phyloP scores from a whole-genome alignment of 148 eudicot genomes.

The Limonium bicolor region DNA sequence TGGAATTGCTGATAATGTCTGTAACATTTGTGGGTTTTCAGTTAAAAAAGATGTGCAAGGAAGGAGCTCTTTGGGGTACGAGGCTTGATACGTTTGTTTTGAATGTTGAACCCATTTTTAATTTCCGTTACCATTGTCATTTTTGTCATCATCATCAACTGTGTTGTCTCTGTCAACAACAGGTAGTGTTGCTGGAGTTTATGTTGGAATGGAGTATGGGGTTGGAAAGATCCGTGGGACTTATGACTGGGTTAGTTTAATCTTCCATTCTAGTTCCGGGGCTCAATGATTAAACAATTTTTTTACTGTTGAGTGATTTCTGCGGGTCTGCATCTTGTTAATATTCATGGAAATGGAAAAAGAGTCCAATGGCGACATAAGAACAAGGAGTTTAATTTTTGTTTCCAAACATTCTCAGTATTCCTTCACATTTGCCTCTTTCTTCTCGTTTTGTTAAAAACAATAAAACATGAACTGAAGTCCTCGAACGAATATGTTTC shows the following conservation, averaged over 20 bases:
- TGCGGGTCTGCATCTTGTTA: neutral
- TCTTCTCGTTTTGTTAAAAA: too few relatives aligned
- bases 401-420: too few relatives aligned
- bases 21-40: too few relatives aligned
- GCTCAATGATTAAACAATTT: neutral
- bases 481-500: too few relatives aligned
- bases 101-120: neutral
- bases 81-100: neutral
- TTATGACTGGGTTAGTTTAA: constrained; percentile 55
- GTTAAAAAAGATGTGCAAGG: constrained; percentile 87
- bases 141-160: too few relatives aligned
- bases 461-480: too few relatives aligned
- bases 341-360: too few relatives aligned
- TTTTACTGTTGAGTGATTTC: neutral
- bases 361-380: too few relatives aligned
- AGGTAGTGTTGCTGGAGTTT: constrained; percentile 82
- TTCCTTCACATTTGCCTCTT: too few relatives aligned
- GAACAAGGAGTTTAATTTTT: too few relatives aligned
- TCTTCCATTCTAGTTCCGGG: neutral
- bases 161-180: constrained; percentile 1
- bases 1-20: too few relatives aligned
- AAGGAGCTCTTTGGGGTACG: constrained; percentile 93
- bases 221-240: constrained; percentile 51
- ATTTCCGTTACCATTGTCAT: neutral
- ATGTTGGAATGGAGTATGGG: constrained; percentile 86